Percentiles rank a stretch among this genome's conserved stretches.
Evolutionary conservation across 2,329 filamentous ascomycete species (phyloP).

Genomic region (Fusarium chuoi): DNA sequence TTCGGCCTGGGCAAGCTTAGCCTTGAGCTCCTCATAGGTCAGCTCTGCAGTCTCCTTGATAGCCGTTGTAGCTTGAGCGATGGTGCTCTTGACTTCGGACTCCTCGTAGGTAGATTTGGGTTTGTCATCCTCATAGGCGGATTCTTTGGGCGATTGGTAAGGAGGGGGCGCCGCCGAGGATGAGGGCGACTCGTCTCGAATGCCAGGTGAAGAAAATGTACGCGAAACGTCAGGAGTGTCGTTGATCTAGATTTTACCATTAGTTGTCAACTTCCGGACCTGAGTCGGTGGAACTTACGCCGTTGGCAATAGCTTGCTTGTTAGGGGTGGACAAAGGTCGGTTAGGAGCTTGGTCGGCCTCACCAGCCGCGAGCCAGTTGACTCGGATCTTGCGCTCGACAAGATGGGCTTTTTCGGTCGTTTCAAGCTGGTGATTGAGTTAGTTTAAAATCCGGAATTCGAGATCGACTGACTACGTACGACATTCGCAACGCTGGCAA

Average conservation of each 20-base stretch:
- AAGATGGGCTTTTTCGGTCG: conserved; percentile 79
- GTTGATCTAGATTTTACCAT: conserved; percentile 43
- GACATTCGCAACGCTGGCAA: conserved; percentile 81
- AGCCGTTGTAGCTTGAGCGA: conserved; percentile 56
- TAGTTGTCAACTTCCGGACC: conserved; percentile 1
- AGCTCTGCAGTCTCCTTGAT: conserved; percentile 57
- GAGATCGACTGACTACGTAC: conserved; percentile 61
- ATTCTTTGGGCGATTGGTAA: conserved; percentile 49
- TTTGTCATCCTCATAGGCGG: conserved; percentile 45
- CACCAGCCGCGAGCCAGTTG: conserved; percentile 76
- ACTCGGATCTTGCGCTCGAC: conserved; percentile 97
- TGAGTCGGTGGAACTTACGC: conserved; percentile 49
- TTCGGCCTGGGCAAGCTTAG: conserved; percentile 79
- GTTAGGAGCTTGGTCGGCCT: conserved; percentile 41
- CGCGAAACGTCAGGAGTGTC: conserved; percentile 59
- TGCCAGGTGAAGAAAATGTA: conserved; percentile 57
- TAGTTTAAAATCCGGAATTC: not conserved
- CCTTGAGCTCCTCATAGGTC: conserved; percentile 70
- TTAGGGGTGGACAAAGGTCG: conserved; percentile 53
- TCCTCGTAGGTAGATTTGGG: conserved; percentile 40
- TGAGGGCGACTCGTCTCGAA: conserved; percentile 47
- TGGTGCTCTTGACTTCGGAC: conserved; percentile 44
- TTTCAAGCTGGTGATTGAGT: conserved; percentile 72
- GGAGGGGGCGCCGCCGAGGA: conserved; percentile 49
- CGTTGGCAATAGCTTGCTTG: conserved; percentile 53